phyloP scores from a whole-genome alignment of 192 early-diverging fungal species.

The Funneliformis mosseae region DNA sequence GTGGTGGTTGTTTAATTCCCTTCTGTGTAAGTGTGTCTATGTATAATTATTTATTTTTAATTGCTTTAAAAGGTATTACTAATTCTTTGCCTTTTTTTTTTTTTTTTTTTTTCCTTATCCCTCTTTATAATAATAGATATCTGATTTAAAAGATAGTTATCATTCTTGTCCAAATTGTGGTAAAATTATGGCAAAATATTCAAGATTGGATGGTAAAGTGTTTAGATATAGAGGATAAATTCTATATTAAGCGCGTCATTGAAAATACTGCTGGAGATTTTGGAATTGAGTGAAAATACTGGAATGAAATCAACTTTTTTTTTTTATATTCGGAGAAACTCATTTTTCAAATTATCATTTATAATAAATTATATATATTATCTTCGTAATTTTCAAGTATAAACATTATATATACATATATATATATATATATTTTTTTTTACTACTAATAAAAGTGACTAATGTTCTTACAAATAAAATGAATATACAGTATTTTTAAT shows the following conservation, averaged over 20 bases:
- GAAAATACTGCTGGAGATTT: not conserved
- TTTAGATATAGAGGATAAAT: not conserved
- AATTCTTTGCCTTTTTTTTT: not conserved
- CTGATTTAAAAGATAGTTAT: conserved; percentile 21
- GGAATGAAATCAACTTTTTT: no score
- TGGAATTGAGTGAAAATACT: not conserved
- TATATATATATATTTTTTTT: no score
- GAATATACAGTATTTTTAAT: no score
- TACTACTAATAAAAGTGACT: no score
- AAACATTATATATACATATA: no score
- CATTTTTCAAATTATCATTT: no score
- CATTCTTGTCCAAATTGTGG: conserved; percentile 25
- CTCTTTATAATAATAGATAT: not conserved
- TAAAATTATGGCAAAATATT: conserved; percentile 30
- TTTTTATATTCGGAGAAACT: no score
- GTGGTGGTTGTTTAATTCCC: conserved; percentile 26
- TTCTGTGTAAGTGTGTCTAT: conserved; percentile 27
- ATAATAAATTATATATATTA: no score
- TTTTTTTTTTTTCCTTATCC: not conserved
- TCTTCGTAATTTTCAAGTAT: no score
- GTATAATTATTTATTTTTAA: not conserved
- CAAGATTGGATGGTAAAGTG: conserved; percentile 19
- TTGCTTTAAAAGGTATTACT: not conserved
- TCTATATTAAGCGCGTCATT: not conserved
- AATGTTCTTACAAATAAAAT: no score